These are phyloP conservation scores for Phyllosticta citriasiana DNA, from an alignment of 2,329 filamentous ascomycete genomes.

Conservation along the genomic window DNA sequence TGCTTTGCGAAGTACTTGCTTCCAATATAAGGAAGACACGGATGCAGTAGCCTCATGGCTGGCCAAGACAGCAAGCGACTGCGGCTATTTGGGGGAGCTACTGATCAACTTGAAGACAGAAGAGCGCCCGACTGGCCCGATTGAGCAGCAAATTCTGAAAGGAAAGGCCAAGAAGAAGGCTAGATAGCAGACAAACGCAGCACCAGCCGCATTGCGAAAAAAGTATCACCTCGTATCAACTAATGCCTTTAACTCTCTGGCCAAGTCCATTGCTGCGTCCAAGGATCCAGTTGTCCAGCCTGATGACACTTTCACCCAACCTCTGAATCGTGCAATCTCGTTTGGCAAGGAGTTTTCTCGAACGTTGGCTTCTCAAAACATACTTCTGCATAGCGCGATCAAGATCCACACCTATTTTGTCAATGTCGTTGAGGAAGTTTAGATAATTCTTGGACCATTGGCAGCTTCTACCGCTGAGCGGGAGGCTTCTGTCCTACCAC, in stretches of 20 bases:
- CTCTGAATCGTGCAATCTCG: background rate
- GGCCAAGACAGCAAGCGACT: conserved; percentile 29
- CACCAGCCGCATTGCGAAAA: background rate
- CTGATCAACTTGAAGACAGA: background rate
- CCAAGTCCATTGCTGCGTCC: background rate
- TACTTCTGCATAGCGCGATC: background rate
- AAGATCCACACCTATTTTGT: background rate
- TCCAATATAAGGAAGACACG: conserved; percentile 34
- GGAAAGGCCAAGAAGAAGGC: background rate
- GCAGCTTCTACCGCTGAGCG: too few relatives aligned
- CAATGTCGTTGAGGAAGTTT: background rate
- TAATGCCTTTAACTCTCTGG: background rate
- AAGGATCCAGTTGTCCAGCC: background rate
- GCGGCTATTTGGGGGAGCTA: conserved; percentile 21
- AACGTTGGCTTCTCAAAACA: background rate
- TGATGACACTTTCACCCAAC: background rate
- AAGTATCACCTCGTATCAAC: background rate
- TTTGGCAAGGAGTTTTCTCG: background rate
- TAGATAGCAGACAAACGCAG: background rate
- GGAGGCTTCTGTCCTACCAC: too few relatives aligned
- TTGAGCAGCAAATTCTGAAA: background rate
- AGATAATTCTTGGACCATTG: background rate
- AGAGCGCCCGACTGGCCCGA: too few relatives aligned
- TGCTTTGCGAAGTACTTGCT: conserved; percentile 25
- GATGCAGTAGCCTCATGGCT: conserved; percentile 34